These are phyloP conservation scores for Magnolia changhungtana DNA, from an alignment of 164 flowering plant genomes.

Conservation along the genomic window DNA sequence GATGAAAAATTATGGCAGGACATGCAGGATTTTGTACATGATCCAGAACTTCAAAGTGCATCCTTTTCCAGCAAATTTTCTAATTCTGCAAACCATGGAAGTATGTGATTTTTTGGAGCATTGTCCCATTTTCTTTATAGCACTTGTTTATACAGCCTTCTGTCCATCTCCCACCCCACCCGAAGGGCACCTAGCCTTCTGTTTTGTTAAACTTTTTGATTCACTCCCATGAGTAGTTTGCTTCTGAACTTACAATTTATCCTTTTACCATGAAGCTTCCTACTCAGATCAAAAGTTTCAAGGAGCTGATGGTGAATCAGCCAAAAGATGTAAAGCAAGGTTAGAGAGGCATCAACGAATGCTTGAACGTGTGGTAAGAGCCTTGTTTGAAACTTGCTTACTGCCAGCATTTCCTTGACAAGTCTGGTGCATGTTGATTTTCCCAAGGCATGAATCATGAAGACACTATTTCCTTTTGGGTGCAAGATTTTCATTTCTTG, in stretches of 20 bases:
- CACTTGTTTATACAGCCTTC: background rate
- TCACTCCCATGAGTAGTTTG: conserved; percentile 2
- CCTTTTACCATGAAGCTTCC: background rate
- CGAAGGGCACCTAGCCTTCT: background rate
- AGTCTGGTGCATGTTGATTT: background rate
- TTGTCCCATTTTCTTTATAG: background rate
- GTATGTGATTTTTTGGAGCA: background rate
- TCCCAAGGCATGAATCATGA: background rate
- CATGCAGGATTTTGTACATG: background rate
- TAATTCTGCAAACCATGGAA: conserved; percentile 8
- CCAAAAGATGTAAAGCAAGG: conserved; percentile 83
- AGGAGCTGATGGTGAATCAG: conserved; percentile 61
- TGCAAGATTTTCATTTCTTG: background rate
- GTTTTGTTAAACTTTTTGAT: background rate
- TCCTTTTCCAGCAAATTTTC: conserved; percentile 28
- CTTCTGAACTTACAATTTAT: conserved; percentile 5
- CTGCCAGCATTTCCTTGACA: background rate
- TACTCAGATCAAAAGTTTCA: background rate
- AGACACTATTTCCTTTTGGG: background rate
- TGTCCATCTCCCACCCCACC: background rate
- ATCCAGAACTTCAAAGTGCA: conserved; percentile 32
- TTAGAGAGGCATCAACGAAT: conserved; percentile 83
- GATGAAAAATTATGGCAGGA: conserved; percentile 3
- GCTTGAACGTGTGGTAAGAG: conserved; percentile 86
- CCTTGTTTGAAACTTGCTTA: background rate